Base-by-base conservation (phyloP, 441 rosid genomes). In the Lepidium campestre region DNA sequence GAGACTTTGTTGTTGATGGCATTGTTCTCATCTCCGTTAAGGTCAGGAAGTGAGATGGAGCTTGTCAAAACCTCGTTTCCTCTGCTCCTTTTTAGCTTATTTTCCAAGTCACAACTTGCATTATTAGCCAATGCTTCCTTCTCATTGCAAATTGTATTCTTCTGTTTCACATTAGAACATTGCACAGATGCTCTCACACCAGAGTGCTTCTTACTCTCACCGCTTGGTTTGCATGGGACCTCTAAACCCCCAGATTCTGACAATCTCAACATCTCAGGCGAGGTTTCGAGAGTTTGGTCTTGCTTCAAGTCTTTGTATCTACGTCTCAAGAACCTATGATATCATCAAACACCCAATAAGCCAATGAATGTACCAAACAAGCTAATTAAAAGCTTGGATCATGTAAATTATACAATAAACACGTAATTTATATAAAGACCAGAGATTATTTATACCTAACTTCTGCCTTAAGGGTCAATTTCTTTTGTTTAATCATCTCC, bases 271-370 rank as follows among this genome's bases (percentile, higher is more conserved):
- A 70, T 53, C 34, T 64, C 34, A 22, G 49, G 9, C 41, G 47
- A 2, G 18, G 69, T 14, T 70, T 31, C 46, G 31, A 63, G 60
- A 57, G 82, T 60, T 75, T 80, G 82, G 65, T 79, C 81, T 65
- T 75, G 81, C 55, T 55, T 77, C 77, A 93, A 74, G 69, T 76
- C 80, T 37, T 82, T 62, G 74, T 77, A 81, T 70, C 96, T 78
- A 56, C 75, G 79, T 65, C 79, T 85, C 80, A 93, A 66, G 81
- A 93, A 93, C 58, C 98, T 93, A 71, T 18, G 53, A 48, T 27
- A 47, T 56, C 52, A 60, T 60, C 47, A 73, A 41, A 67, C 46
- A 66, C 53, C 4, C 36, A 57, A 4, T 57, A 44, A 59, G 67
- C 27, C 19, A 34, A 57, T 25, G 59, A 65, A 67, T 37, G 68